Evolutionary conservation across 495 filamentous ascomycete species (phyloP).

Genomic region (Talaromyces borbonicus): DNA sequence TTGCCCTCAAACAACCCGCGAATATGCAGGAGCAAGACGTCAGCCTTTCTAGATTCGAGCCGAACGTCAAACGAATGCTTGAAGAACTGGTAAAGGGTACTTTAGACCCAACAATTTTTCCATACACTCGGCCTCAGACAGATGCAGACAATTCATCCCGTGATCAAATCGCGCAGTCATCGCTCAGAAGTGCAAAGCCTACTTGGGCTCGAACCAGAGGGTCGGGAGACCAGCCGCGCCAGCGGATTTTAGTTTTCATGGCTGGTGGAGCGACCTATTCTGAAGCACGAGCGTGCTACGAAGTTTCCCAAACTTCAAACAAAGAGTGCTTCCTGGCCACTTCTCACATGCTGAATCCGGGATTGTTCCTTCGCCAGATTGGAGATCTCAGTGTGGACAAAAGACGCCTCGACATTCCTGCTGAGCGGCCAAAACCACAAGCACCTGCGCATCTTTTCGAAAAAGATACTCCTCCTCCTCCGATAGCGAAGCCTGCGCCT

Average conservation of each 20-base stretch:
- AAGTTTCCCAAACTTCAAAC: constrained; percentile 57
- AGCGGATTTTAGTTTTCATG: constrained; percentile 91
- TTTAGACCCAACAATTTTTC: constrained; percentile 54
- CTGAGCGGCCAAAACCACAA: constrained; percentile 66
- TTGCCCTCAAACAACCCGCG: constrained; percentile 48
- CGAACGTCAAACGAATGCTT: constrained; percentile 52
- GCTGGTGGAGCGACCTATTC: constrained; percentile 92
- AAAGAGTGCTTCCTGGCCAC: constrained; percentile 87
- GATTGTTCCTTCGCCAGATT: constrained; percentile 71
- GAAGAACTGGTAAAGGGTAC: constrained; percentile 55
- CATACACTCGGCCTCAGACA: constrained; percentile 69
- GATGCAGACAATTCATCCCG: constrained; percentile 48
- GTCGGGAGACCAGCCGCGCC: constrained; percentile 66
- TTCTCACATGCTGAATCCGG: constrained; percentile 79
- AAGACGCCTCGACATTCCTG: constrained; percentile 66
- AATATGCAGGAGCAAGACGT: constrained; percentile 39
- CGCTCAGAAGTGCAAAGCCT: constrained; percentile 78
- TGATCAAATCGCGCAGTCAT: constrained; percentile 57
- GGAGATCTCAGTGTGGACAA: constrained; percentile 66
- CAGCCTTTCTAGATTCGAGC: constrained; percentile 40
- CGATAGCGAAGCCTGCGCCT: constrained; percentile 28
- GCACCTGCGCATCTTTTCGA: constrained; percentile 86
- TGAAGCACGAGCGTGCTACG: constrained; percentile 83
- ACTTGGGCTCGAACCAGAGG: constrained; percentile 84
- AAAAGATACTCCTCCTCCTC: constrained; percentile 46